A percentile compares a stretch with the other conserved stretches of the same genome.
These are phyloP conservation scores for Detonula confervacea DNA, from an alignment of 352 stramenopile species.

Conservation along the genomic window DNA sequence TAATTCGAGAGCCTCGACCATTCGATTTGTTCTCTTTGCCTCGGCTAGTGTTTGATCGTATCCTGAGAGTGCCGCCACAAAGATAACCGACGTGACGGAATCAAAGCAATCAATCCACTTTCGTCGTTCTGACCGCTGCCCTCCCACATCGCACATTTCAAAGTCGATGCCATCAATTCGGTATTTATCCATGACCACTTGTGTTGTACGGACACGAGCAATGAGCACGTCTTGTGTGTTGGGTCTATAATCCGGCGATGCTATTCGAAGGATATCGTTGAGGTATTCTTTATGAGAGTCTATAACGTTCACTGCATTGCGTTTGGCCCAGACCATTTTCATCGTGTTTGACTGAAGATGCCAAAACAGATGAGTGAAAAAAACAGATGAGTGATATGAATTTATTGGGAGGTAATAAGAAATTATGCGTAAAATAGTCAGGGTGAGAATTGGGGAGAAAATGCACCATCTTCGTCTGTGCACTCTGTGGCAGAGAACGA, in stretches of 20 bases:
- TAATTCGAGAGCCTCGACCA: slow-evolving; percentile 95
- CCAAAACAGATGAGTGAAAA: too few relatives aligned
- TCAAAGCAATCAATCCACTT: slow-evolving; percentile 96
- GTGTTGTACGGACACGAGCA: slow-evolving; percentile 91
- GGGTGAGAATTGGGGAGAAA: too few relatives aligned
- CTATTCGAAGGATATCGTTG: slow-evolving; percentile 92
- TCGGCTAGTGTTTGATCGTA: slow-evolving; percentile 96
- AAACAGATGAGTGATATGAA: neutral
- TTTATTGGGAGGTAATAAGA: neutral
- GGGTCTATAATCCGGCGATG: slow-evolving; percentile 80
- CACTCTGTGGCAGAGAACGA: too few relatives aligned
- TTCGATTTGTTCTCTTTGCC: slow-evolving; percentile 93
- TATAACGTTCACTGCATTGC: slow-evolving; percentile 92
- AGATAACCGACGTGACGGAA: slow-evolving; percentile 95
- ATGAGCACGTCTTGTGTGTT: slow-evolving; percentile 92
- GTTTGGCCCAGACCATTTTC: slow-evolving; percentile 86
- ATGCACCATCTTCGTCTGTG: too few relatives aligned
- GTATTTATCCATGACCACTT: slow-evolving; percentile 94
- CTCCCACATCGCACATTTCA: slow-evolving; percentile 96
- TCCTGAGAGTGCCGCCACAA: slow-evolving; percentile 94
- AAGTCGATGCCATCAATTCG: slow-evolving; percentile 93
- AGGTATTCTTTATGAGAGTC: slow-evolving; percentile 97
- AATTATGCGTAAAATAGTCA: too few relatives aligned
- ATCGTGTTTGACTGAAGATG: slow-evolving; percentile 78
- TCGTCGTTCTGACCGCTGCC: slow-evolving; percentile 90